Percentiles rank a stretch among this genome's conserved stretches.
Evolutionary conservation across 129 eudicot genomes (phyloP).

Genomic region (Mikania micrantha): DNA sequence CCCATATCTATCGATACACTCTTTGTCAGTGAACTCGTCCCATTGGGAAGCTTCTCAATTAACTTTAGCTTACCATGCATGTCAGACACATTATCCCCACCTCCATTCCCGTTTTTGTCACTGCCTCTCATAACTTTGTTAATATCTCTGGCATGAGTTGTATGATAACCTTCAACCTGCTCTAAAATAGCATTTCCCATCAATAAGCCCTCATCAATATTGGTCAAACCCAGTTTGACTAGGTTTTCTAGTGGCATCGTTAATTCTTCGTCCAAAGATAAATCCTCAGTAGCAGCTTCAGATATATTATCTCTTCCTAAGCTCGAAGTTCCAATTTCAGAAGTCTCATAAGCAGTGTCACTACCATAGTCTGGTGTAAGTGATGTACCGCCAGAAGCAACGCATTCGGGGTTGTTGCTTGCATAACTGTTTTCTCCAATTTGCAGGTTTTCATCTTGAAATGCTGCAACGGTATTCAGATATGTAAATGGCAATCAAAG

Average conservation of each 20-base stretch:
- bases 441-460: constrained; percentile 63
- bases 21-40: constrained; percentile 36
- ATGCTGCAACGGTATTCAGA: constrained; percentile 36
- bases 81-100: constrained; percentile 34
- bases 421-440: constrained; percentile 28
- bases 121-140: constrained; percentile 5
- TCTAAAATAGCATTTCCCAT: constrained; percentile 93
- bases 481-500: too few relatives aligned
- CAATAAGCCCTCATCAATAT: constrained; percentile 88
- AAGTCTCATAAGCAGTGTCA: constrained; percentile 90
- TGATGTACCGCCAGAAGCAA: constrained; percentile 49
- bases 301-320: constrained; percentile 78
- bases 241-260: constrained; percentile 68
- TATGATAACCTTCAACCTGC: constrained; percentile 65
- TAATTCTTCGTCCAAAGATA: constrained; percentile 62
- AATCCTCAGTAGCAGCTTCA: constrained; percentile 68
- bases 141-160: constrained; percentile 31
- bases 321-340: constrained; percentile 82
- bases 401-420: constrained; percentile 23
- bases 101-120: constrained; percentile 39
- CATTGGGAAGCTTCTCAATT: constrained; percentile 44
- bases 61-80: constrained; percentile 27
- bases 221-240: constrained; percentile 72
- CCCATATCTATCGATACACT: constrained; percentile 32
- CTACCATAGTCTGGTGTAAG: constrained; percentile 79